Evolutionary conservation across 305 asterid genomes (phyloP).

Genomic region (Petunia hybrid): DNA sequence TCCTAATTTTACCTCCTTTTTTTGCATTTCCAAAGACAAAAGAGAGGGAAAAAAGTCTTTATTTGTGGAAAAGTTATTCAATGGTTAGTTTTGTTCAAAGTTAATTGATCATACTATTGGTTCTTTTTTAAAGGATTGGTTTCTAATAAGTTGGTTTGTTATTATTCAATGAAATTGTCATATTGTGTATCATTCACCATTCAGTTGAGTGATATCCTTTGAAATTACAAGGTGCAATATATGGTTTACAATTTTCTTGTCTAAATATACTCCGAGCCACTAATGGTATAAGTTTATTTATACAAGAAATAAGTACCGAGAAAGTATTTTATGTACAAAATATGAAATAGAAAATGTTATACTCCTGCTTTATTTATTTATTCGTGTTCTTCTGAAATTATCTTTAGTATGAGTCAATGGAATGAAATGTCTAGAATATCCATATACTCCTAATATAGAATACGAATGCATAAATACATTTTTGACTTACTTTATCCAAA

Average conservation of each 20-base stretch:
- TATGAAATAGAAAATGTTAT: neutral
- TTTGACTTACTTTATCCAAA: too few relatives aligned
- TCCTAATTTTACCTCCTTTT: neutral
- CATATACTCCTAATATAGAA: too few relatives aligned
- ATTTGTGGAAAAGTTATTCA: neutral
- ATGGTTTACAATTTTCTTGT: slow-evolving; percentile 12
- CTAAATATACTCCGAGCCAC: slow-evolving; percentile 24
- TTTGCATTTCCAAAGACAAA: slow-evolving; percentile 9
- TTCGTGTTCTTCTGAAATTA: too few relatives aligned
- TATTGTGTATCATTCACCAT: neutral
- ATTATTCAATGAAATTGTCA: neutral
- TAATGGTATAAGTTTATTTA: neutral
- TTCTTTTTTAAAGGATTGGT: neutral
- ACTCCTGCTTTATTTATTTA: too few relatives aligned
- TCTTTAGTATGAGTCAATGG: too few relatives aligned
- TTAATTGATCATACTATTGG: neutral
- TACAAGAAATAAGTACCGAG: neutral
- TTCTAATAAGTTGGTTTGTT: slow-evolving; percentile 23
- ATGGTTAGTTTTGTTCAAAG: neutral
- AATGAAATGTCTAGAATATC: too few relatives aligned
- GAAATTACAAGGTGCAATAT: neutral
- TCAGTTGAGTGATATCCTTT: neutral
- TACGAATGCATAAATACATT: too few relatives aligned
- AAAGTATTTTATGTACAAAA: neutral
- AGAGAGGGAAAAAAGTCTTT: neutral